These are phyloP conservation scores for Silene conica DNA, from an alignment of 148 eudicot genomes.

Conservation along the genomic window DNA sequence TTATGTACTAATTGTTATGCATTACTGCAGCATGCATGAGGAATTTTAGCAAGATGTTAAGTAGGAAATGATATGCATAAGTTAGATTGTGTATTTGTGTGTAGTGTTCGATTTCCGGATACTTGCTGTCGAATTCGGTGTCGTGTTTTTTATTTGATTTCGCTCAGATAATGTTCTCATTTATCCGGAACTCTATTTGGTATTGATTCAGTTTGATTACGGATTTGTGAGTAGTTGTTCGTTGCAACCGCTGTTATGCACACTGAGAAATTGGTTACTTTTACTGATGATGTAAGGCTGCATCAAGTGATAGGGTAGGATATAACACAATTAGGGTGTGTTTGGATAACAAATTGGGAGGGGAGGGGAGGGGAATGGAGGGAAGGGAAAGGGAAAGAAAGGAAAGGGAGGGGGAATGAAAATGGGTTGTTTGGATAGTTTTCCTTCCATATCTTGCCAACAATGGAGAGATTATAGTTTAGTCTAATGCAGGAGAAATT, in stretches of 20 bases:
- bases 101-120: neutral
- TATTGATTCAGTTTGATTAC: neutral
- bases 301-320: too few species aligned
- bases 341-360: too few species aligned
- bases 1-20: neutral
- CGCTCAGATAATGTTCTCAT: neutral
- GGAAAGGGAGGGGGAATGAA: too few species aligned
- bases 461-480: too few species aligned
- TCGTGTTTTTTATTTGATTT: neutral
- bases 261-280: neutral
- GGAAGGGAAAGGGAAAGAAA: too few species aligned
- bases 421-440: too few species aligned
- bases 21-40: neutral
- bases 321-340: too few species aligned
- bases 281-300: too few species aligned
- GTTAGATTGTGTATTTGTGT: slow-evolving; percentile 2
- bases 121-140: neutral
- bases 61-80: neutral
- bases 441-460: too few species aligned
- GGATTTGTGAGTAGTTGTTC: neutral
- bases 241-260: neutral
- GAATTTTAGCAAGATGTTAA: neutral
- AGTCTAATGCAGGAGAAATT: too few species aligned
- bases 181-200: neutral
- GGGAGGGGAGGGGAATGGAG: too few species aligned